A percentile compares a stretch with the other conserved stretches of the same genome.
Conservation (phyloP, 208 protist species). For the Phytomonas sp. region DNA sequence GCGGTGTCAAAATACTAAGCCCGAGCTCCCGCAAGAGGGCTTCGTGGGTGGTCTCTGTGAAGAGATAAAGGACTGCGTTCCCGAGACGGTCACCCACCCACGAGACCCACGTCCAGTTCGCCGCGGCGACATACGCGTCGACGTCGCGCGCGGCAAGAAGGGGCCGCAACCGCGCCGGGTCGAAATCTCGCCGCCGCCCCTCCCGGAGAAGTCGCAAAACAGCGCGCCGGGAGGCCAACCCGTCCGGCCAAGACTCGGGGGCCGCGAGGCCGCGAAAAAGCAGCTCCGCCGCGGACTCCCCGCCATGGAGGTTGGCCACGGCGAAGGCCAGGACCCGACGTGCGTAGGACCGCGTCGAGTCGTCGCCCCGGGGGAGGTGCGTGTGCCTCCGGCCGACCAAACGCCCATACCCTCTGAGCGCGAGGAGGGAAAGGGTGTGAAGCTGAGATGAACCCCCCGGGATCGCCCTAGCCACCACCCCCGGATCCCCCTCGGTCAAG, state of each 20-base stretch:
- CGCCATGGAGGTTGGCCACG: constrained; percentile 10
- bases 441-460: no score
- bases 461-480: no score
- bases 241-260: constrained; percentile 11
- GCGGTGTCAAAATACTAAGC: constrained; percentile 19
- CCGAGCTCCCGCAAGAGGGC: constrained; percentile 29
- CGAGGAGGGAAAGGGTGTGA: neutral
- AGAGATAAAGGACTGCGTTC: constrained; percentile 45
- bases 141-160: constrained; percentile 65
- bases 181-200: constrained; percentile 25
- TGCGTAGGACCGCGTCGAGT: constrained; percentile 23
- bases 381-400: neutral
- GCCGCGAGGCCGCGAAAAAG: constrained; percentile 16
- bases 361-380: constrained; percentile 20
- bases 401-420: neutral
- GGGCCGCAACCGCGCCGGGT: constrained; percentile 35
- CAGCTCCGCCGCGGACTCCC: constrained; percentile 17
- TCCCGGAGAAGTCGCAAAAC: constrained; percentile 27
- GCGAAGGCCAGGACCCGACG: constrained; percentile 24
- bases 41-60: constrained; percentile 49
- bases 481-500: no score
- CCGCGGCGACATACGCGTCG: constrained; percentile 34
- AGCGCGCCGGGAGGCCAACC: constrained; percentile 14
- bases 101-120: constrained; percentile 23
- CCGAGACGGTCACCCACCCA: constrained; percentile 16